Conservation (phyloP, 1,139 yeast species). For the Geotrichum siamense region DNA sequence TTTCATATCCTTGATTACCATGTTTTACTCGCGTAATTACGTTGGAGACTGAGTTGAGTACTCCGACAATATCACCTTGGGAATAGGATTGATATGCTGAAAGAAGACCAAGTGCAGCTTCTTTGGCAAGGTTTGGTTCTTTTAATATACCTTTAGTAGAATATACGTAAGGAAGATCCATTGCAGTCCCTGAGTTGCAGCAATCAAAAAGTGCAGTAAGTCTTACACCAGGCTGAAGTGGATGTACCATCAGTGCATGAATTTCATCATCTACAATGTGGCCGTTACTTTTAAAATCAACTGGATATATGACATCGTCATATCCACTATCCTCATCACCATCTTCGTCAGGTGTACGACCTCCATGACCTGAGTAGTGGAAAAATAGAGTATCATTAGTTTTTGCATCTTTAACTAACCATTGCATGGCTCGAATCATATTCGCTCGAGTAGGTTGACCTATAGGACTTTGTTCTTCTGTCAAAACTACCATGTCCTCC, state of each 20-base stretch:
- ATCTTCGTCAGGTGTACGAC: conserved; percentile 66
- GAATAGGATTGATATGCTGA: conserved; percentile 66
- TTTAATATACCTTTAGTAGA: conserved; percentile 87
- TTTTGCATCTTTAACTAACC: conserved; percentile 76
- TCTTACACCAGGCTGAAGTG: conserved; percentile 75
- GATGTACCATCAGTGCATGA: conserved; percentile 74
- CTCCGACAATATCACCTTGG: conserved; percentile 57
- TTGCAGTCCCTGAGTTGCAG: conserved; percentile 88
- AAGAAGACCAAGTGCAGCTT: conserved; percentile 71
- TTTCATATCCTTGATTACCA: conserved; percentile 37
- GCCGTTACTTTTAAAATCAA: conserved; percentile 70
- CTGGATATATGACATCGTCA: conserved; percentile 88
- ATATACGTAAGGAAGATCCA: conserved; percentile 83
- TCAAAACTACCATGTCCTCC: conserved; percentile 78
- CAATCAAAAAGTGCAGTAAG: conserved; percentile 86
- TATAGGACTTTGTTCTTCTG: conserved; percentile 60
- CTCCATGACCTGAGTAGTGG: conserved; percentile 95
- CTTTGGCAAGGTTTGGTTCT: conserved; percentile 81
- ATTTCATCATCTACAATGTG: conserved; percentile 76
- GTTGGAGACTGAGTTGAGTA: conserved; percentile 43
- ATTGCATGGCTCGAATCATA: conserved; percentile 79
- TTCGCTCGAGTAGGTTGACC: conserved; percentile 71
- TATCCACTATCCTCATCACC: conserved; percentile 90
- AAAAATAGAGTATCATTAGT: conserved; percentile 64
- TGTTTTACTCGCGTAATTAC: conserved; percentile 45